These are phyloP conservation scores for Neopestalotiopsis sp. DNA, from an alignment of 2,329 filamentous ascomycete species.

Conservation along the genomic window DNA sequence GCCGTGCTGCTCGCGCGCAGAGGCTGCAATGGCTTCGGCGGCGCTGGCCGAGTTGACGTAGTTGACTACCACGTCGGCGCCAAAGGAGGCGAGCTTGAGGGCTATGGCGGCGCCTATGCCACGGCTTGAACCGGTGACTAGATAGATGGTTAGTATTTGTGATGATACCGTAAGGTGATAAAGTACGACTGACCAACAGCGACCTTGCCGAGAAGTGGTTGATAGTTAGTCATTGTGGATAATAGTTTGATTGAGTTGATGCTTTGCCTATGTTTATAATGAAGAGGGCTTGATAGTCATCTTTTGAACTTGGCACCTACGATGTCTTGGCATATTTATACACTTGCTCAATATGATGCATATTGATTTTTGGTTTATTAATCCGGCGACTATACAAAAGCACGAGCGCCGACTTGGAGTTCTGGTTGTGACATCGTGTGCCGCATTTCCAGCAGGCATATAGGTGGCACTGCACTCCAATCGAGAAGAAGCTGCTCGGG, in stretches of 20 bases:
- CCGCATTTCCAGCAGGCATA: too few relatives aligned
- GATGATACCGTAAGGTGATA: not conserved
- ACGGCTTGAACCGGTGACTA: conserved; percentile 40
- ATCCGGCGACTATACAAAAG: not conserved
- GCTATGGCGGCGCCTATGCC: conserved; percentile 69
- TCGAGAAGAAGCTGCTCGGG: too few relatives aligned
- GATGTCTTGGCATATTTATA: not conserved
- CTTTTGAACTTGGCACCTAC: not conserved
- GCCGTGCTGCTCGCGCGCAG: not conserved
- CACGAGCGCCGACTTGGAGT: not conserved
- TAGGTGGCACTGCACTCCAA: too few relatives aligned
- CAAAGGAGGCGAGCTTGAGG: conserved; percentile 43
- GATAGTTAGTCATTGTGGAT: not conserved
- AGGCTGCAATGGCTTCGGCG: not conserved
- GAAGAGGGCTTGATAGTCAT: not conserved
- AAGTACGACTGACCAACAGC: not conserved
- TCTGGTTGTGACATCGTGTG: too few relatives aligned
- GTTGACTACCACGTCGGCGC: conserved; percentile 41
- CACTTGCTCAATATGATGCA: not conserved
- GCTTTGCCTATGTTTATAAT: not conserved
- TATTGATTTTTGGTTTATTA: not conserved
- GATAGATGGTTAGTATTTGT: not conserved
- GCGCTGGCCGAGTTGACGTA: conserved; percentile 28
- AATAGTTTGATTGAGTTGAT: not conserved
- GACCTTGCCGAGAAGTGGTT: conserved; percentile 1